Percentiles rank a stretch among this genome's conserved stretches.
Conservation (phyloP, 2,329 filamentous ascomycete species). For the Fusarium setosum region DNA sequence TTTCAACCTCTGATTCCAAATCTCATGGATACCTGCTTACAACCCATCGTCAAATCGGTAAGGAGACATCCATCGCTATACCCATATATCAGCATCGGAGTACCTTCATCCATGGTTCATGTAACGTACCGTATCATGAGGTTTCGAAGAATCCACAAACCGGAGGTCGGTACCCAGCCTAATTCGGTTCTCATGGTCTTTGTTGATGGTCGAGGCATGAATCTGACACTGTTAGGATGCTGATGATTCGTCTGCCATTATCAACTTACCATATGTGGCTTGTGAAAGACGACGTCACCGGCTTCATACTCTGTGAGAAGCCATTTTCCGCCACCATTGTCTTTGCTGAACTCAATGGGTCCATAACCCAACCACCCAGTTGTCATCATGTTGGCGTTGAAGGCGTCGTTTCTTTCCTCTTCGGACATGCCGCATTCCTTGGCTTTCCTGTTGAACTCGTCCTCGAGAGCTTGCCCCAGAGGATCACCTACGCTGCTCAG, state of each 20-base stretch:
- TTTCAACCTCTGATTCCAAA: too few relatives aligned
- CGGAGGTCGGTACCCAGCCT: constrained; percentile 26
- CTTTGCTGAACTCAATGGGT: constrained; percentile 51
- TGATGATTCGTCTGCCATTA: rapidly evolving
- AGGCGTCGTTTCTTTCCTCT: constrained; percentile 62
- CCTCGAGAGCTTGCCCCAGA: constrained; percentile 12
- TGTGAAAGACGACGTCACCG: constrained; percentile 54
- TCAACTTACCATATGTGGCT: constrained; percentile 33
- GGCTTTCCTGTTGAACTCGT: constrained; percentile 43
- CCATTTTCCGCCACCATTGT: constrained; percentile 45
- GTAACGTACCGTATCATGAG: constrained; percentile 16
- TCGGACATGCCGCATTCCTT: constrained; percentile 57
- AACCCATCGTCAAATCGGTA: constrained; percentile 10
- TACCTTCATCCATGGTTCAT: rapidly evolving
- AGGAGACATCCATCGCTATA: constrained; percentile 12
- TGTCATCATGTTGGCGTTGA: constrained; percentile 70
- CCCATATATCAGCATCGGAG: not conserved
- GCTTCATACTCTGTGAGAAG: constrained; percentile 52
- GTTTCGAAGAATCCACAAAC: constrained; percentile 25
- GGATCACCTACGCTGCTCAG: constrained; percentile 6
- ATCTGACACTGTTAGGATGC: not conserved
- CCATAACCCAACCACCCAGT: constrained; percentile 64
- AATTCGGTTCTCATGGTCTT: constrained; percentile 19
- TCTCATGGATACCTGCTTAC: too few relatives aligned
- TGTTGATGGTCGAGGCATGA: constrained; percentile 27